These are phyloP conservation scores for Theobroma grandiflorum DNA, from an alignment of 441 rosid species.

Conservation along the genomic window DNA sequence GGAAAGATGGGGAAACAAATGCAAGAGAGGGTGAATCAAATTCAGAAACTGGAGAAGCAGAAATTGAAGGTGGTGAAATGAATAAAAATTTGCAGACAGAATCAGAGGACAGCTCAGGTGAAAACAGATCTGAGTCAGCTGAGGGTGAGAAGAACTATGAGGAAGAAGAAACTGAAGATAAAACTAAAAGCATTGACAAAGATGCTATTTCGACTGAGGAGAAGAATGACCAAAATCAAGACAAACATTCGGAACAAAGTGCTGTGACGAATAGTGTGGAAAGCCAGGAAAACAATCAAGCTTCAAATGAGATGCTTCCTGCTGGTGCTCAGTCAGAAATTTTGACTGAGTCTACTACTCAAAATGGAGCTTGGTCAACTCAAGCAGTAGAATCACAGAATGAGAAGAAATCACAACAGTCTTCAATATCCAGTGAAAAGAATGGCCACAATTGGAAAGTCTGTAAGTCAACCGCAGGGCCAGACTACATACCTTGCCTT, in stretches of 20 bases:
- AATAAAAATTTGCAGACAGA: conserved; percentile 38
- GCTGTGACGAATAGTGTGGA: conserved; percentile 27
- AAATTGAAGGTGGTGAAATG: conserved; percentile 35
- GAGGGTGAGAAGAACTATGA: conserved; percentile 39
- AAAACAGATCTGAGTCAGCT: conserved; percentile 42
- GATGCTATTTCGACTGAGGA: background rate
- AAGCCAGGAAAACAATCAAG: conserved; percentile 45
- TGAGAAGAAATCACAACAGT: conserved; percentile 51
- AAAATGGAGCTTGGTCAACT: conserved; percentile 54
- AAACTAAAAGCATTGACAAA: conserved; percentile 9
- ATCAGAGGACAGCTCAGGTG: conserved; percentile 49
- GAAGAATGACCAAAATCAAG: conserved; percentile 33
- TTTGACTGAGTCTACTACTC: conserved; percentile 45
- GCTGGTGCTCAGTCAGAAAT: conserved; percentile 55
- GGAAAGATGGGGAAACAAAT: conserved; percentile 31
- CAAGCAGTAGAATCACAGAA: conserved; percentile 61
- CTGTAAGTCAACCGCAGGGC: conserved; percentile 63
- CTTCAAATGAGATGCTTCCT: conserved; percentile 47
- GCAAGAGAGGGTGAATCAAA: conserved; percentile 29
- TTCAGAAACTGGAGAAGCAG: conserved; percentile 27
- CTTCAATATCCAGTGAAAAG: conserved; percentile 41
- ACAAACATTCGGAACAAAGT: conserved; percentile 34
- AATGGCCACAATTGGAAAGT: conserved; percentile 49
- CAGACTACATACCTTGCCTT: conserved; percentile 79
- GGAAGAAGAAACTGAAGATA: conserved; percentile 25